Base-by-base conservation (phyloP, 1,139 yeast genomes). In the Groenewaldozyma auringiensis region DNA sequence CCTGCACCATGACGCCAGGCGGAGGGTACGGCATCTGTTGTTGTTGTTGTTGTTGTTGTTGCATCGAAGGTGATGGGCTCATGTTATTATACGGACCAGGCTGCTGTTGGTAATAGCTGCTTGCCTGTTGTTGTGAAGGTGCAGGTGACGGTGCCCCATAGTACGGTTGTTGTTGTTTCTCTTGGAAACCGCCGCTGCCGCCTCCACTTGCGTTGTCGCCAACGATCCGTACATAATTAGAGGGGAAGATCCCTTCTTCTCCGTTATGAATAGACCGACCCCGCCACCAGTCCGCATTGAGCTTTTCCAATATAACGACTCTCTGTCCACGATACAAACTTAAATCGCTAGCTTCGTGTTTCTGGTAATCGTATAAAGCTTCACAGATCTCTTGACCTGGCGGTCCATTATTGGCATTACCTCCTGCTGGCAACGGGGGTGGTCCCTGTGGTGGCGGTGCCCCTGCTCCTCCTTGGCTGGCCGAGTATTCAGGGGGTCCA, bases 231-330 rank as follows among this genome's bases (percentile, higher is more conserved):
- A 53, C 59, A 61, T 92, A 92, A 64, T 87, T 87, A 1, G 94
- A 71, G 4, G 98, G 98, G 69, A 92, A 89, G 57, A 89, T 81
- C 21, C 98, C 98, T 6, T 76, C 75, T 50, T 69, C 72, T 40
- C 87, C 94, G 37, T 76, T 74, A 13, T 70, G 62, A 36, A 64
- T 53, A 47, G 70, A 67, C 21, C 70, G 70, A 38, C 98, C 97
- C 62, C 78, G 82, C 87, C 94, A 88, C 97, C 98, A 89, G 62
- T 88, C 94, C 36, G 75, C 74, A 18, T 94, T 85, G 49, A 83
- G 72, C 61, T 79, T 86, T 60, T 88, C 95, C 3, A 77, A 51
- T 4, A 92, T 76, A 35, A 76, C 76, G 45, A 92, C 64, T 58
- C 75, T 78, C 52, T 83, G 92, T 42, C 94, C 96, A 42, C 70